Percentiles rank a stretch among this genome's conserved stretches.
Evolutionary conservation across 768 basidiomycete species (phyloP).

Genomic region (Gautieria morchelliformis): DNA sequence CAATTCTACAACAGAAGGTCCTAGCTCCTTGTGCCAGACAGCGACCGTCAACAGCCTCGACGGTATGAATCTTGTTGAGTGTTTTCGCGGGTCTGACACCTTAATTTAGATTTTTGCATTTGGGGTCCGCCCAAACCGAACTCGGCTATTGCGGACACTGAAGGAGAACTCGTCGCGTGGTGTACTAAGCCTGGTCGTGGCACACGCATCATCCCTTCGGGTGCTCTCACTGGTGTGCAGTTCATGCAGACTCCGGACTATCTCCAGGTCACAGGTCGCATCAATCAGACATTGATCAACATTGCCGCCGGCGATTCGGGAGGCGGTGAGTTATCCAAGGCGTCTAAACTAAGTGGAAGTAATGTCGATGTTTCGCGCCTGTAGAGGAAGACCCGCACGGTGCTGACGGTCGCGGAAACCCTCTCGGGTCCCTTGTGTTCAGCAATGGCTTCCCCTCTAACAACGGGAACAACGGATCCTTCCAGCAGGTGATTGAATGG

Average conservation of each 20-base stretch:
- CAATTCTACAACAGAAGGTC: slow-evolving; percentile 56
- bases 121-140: slow-evolving; percentile 37
- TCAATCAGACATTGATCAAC: slow-evolving; percentile 53
- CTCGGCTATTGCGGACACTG: slow-evolving; percentile 53
- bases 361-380: neutral
- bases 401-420: slow-evolving; percentile 59
- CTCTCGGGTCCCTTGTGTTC: slow-evolving; percentile 62
- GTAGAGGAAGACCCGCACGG: slow-evolving; percentile 5
- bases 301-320: slow-evolving; percentile 47
- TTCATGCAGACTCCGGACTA: slow-evolving; percentile 51
- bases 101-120: slow-evolving; percentile 6
- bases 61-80: slow-evolving; percentile 11
- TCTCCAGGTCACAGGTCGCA: slow-evolving; percentile 50
- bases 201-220: slow-evolving; percentile 61
- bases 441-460: slow-evolving; percentile 43
- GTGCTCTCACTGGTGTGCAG: slow-evolving; percentile 57
- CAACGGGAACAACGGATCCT: slow-evolving; percentile 30
- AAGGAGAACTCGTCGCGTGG: slow-evolving; percentile 66
- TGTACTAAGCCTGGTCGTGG: slow-evolving; percentile 67
- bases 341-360: neutral
- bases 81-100: too few relatives aligned
- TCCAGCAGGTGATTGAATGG: slow-evolving; percentile 58
- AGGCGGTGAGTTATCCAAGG: slow-evolving; percentile 30
- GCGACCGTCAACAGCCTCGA: slow-evolving; percentile 48
- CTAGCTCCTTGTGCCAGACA: slow-evolving; percentile 61